phyloP scores from a whole-genome alignment of 345 rosid genomes.

The Excoecaria agallocha region DNA sequence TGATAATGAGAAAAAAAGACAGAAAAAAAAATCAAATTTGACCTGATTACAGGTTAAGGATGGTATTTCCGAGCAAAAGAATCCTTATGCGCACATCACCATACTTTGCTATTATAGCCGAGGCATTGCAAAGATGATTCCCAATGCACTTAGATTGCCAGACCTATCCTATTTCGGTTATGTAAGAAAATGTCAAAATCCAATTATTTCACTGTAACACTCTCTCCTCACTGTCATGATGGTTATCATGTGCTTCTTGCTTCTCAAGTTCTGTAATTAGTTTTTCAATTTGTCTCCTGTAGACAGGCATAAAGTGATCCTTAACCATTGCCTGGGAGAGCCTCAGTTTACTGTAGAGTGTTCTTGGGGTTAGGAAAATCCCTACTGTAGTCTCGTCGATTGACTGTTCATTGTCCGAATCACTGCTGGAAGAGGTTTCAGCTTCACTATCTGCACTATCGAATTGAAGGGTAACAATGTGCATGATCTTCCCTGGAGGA shows the following conservation, averaged over 20 bases:
- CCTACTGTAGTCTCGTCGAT: conserved; percentile 47
- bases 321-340: conserved; percentile 83
- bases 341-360: conserved; percentile 83
- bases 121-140: background rate
- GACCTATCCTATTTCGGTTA: background rate
- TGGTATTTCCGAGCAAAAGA: background rate
- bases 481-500: conserved; percentile 93
- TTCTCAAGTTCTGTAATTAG: conserved; percentile 66
- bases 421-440: conserved; percentile 29
- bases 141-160: background rate
- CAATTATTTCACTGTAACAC: conserved; percentile 23
- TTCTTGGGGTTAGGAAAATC: conserved; percentile 69
- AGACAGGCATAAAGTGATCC: conserved; percentile 96
- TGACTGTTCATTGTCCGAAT: conserved; percentile 27
- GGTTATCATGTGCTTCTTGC: conserved; percentile 31
- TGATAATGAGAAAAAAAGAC: background rate
- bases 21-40: too few relatives aligned
- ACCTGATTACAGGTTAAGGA: background rate
- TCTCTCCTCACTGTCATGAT: conserved; percentile 17
- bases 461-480: conserved; percentile 51
- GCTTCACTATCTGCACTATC: conserved; percentile 33
- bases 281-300: conserved; percentile 76
- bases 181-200: conserved; percentile 5
- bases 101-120: background rate
- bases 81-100: background rate